Base-by-base conservation (phyloP, 441 rosid species). In the Erodium chrysanthum region DNA sequence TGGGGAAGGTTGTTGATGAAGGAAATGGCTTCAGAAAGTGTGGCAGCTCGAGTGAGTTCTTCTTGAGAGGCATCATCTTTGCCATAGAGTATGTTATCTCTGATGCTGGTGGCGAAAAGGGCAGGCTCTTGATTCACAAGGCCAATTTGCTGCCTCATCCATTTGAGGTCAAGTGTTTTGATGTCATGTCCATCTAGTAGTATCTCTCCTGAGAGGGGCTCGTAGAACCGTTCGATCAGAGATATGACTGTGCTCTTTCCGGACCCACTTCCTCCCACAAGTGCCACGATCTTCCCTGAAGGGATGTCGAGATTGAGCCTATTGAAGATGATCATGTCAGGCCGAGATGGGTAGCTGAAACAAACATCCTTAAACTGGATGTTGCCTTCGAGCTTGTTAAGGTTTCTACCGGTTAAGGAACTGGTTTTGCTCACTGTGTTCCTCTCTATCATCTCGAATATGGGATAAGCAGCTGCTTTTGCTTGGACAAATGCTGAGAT, bases 91-190 rank as follows among this genome's bases (percentile, higher is more conserved):
- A 94, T 91, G 70, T 94, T 94, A 74, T 94, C 96, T 42, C 88
- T 82, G 44, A 91, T 94, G 0, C 79, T 84, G 18, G 96, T 85
- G 0, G 98, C 96, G 14, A 94, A 94, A 66, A 94, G 85, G 17
- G 97, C 96, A 18, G 97, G 97, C 76, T 94, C 98, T 76, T 94
- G 96, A 74, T 89, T 94, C 73, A 94, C 98, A 67, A 94, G 77
- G 1, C 97, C 98, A 70, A 91, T 84, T 68, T 89, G 94, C 75
- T 82, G 81, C 69, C 97, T 86, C 4, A 91, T 86, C 97, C 97
- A 91, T 70, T 85, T 91, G 66, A 91, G 81, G 70, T 94, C 96
- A 35, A 91, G 84, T 61, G 83, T 84, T 42, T 70, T 82, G 15
- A 88, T 75, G 69, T 87, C 72, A 68, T 80, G 62, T 8, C 62